These are phyloP conservation scores for Colletotrichum filicis DNA, from an alignment of 2,329 filamentous ascomycete genomes.

Conservation along the genomic window DNA sequence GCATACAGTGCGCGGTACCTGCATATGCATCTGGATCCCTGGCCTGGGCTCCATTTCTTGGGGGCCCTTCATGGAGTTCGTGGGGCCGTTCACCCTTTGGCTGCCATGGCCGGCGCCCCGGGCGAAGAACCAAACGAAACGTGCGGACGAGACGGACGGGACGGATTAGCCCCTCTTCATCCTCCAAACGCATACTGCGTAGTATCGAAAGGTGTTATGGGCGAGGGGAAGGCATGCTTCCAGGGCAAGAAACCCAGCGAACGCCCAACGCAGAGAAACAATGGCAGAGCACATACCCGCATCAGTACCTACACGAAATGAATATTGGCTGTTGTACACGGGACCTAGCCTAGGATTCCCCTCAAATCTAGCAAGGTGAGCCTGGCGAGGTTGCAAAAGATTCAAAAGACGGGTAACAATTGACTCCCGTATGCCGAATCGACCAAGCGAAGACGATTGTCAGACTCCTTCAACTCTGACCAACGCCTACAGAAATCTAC, in stretches of 20 bases:
- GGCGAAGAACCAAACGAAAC: constrained; percentile 3
- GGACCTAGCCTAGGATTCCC: neutral
- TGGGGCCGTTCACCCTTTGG: constrained; percentile 6
- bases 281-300: neutral
- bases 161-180: neutral
- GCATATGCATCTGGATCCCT: constrained; percentile 17
- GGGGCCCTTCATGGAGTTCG: neutral
- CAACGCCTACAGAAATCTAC: neutral
- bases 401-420: too few relatives aligned
- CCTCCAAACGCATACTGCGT: neutral
- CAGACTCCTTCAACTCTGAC: too few relatives aligned
- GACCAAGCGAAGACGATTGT: too few relatives aligned
- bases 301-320: constrained; percentile 11
- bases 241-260: neutral
- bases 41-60: neutral
- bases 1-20: constrained; percentile 22
- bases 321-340: constrained; percentile 27
- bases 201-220: constrained; percentile 6
- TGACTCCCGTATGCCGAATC: too few relatives aligned
- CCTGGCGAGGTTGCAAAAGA: too few relatives aligned
- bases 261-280: neutral
- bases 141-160: neutral
- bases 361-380: neutral
- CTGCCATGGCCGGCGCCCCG: neutral
- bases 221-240: neutral